Percentiles rank a stretch among this genome's conserved stretches.
phyloP scores from a whole-genome alignment of 2,329 filamentous ascomycete genomes.

The Pestalotiopsis sp. region DNA sequence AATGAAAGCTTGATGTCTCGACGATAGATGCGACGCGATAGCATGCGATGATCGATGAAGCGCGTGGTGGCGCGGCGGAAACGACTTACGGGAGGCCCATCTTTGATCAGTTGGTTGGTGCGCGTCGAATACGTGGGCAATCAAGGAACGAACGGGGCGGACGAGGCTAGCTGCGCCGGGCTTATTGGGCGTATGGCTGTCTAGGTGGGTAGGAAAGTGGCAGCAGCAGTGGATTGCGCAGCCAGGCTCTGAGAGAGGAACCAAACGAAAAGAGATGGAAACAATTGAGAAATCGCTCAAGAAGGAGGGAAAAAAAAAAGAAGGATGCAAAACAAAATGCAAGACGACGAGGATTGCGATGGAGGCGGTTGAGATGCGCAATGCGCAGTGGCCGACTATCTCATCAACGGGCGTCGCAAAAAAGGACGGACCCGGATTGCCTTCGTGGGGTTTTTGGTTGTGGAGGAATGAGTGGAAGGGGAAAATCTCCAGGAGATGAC shows the following conservation, averaged over 20 bases:
- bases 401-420: slow-evolving; percentile 3
- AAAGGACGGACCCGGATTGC: background rate
- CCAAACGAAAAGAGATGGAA: background rate
- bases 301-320: background rate
- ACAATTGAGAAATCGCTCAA: background rate
- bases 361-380: background rate
- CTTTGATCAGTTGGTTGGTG: slow-evolving; percentile 4
- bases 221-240: background rate
- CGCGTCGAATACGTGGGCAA: slow-evolving; percentile 2
- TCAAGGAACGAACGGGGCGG: background rate
- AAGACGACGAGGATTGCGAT: background rate
- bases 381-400: slow-evolving; percentile 2
- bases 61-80: slow-evolving; percentile 7
- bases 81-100: slow-evolving; percentile 17
- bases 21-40: background rate
- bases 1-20: background rate
- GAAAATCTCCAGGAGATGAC: slow-evolving; percentile 8
- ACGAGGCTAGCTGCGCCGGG: background rate
- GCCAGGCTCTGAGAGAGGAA: background rate
- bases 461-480: slow-evolving; percentile 11
- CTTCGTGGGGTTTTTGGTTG: slow-evolving; percentile 9
- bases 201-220: background rate
- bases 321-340: background rate
- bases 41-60: slow-evolving; percentile 4
- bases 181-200: background rate